Base-by-base conservation (phyloP, 2,329 filamentous ascomycete genomes). In the Lasiodiplodia theobromae region DNA sequence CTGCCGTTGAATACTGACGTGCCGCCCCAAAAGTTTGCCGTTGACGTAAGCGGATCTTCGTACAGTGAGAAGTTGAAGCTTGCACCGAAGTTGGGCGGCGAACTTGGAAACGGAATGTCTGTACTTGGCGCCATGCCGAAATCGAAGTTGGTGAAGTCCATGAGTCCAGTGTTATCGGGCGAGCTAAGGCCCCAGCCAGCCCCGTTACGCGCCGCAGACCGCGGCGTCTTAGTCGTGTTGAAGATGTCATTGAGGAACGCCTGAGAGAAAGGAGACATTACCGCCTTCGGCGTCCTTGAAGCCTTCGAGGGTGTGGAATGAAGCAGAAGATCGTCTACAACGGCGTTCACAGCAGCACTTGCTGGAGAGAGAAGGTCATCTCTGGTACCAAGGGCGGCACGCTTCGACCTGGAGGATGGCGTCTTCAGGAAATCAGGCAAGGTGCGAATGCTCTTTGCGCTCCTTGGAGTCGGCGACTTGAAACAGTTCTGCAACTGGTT, bases 231-330 rank as follows among this genome's bases (percentile, higher is more conserved):
- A 12, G 67, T 53, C 4, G 68, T 69, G 70, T 90, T 87, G 23
- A 92, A 82, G 70, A 92, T 82, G 72, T 91, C 86, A 71, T 86
- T 87, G 40, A 92, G 84, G 44, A 93, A 84, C 25, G 89, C 87
- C 47, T 86, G 84, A 2, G 88, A 88, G 73, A 91, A 86, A 0
- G 89, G 89, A 6, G 88, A 88, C 67, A 81, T 54, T 76, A 28
- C 80, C 77, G 58, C 74, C 74, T 68, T 58, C 63, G 68, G 60
- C 16, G 51, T 68, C 72, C 73, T 70, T 70, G 73, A 23, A 74
- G 76, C 72, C 71, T 76, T 72, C 77, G 71, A 74, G 75, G 73
- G 73, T 81, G 76, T 74, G 79, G 74, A 72, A 78, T 49, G 71
- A 78, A 68, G 74, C 77, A 73, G 76, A 83, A 68, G 79, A 74